Base-by-base conservation (phyloP, 2,329 filamentous ascomycete species). In the Macrophomina pseudophaseolina region DNA sequence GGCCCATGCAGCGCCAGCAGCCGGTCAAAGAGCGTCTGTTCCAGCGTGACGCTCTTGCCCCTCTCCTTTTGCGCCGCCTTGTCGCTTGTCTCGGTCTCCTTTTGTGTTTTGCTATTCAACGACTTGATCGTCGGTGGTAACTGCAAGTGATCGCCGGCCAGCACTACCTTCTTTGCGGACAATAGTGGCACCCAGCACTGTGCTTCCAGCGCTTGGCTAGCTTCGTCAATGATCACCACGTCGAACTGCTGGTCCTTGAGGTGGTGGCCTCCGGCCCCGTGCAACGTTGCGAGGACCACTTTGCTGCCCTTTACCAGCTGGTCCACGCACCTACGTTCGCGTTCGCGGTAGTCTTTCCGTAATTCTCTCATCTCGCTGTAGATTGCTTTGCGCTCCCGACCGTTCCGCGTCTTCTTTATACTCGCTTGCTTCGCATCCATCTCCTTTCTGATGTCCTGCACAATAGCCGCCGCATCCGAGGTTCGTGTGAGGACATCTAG, bases 161-260 rank as follows among this genome's bases (percentile, higher is more conserved):
- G 89, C 8, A 99, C 90, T 8, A 93, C 89, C 81, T 97, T 98
- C 71, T 84, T 87, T 0, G 92, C 82, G 70, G 87, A 86, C 18
- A 97, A 80, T 54, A 99, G 80, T 11, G 95, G 90, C 62, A 98
- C 94, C 95, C 95, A 99, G 80, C 94, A 97, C 78, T 98, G 94
- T 0, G 95, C 94, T 79, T 99, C 95, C 9, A 98, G 84, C 1
- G 95, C 95, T 77, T 99, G 95, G 76, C 92, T 96, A 4, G 94
- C 95, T 80, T 99, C 95, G 74, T 99, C 95, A 66, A 99, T 93
- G 68, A 99, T 89, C 33, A 99, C 92, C 4, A 97, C 91, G 77
- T 99, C 95, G 70, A 99, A 99, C 63, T 87, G 82, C 74, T 96
- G 88, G 68, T 89, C 86, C 68, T 88, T 89, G 38, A 97, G 82